Evolutionary conservation across 371 early-diverging fungal species (phyloP), one percentile per base, ranked within the genome.

Genomic region (Saksenaea vasiformis): DNA sequence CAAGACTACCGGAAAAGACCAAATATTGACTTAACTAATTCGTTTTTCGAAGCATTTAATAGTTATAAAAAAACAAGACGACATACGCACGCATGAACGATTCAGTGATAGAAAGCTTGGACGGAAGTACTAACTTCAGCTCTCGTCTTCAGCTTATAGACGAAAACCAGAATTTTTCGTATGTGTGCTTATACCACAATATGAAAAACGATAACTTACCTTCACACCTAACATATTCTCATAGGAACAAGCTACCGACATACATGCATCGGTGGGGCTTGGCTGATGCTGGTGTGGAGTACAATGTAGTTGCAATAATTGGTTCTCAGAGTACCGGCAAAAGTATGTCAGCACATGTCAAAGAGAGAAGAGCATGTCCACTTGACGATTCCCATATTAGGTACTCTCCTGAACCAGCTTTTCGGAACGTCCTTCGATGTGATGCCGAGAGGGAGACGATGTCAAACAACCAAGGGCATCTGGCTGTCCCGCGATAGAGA

Each of bases 241-340:
- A 34, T 70, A 95, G 92, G 14, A 80, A 84, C 7, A 70, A 86
- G 15, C 76, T 95, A 22, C 71, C 87, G 4, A 73, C 79, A 14
- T 95, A 90, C 66, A 90, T 95, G 88, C 74, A 88, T 15, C 83
- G 84, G 56, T 98, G 98, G 98, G 60, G 81, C 15, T 77, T 98
- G 26, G 78, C 76, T 13, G 90, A 94, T 47, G 83, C 78, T 37
- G 99, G 98, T 27, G 97, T 98, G 67, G 88, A 95, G 76, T 98
- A 97, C 75, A 90, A 97, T 73, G 83, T 97, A 9, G 95, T 97
- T 5, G 96, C 99, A n/a, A 97, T 98, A 10, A 97, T 98, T 84
- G 99, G 99, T 55, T 96, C 97, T 36, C 98, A 98, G 80, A 93
- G 93, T 76, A 97, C 98, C 3, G 99, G 99, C 62, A 98, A 98